Conservation (phyloP, 176 grass and related monocot genomes). For the Oropetium thomaeum region DNA sequence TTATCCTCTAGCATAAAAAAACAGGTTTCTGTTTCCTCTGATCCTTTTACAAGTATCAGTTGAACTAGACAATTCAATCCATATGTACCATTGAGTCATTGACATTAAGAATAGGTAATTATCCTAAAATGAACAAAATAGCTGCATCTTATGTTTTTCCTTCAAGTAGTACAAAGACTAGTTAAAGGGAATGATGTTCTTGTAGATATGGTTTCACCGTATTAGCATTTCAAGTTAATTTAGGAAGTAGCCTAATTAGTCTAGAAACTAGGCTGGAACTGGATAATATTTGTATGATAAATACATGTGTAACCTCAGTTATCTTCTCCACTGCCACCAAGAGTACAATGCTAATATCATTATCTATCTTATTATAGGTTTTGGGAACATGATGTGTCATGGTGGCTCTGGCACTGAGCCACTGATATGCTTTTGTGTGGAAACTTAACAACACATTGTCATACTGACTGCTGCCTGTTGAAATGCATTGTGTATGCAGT, state of each 20-base stretch:
- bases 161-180: not conserved
- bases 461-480: constrained; percentile 8
- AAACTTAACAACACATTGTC: not conserved
- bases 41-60: not conserved
- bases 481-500: not conserved
- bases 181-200: not conserved
- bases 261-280: not conserved
- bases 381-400: constrained; percentile 9
- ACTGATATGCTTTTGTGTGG: not conserved
- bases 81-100: not conserved
- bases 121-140: not conserved
- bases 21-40: not conserved
- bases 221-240: constrained; percentile 3
- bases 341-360: constrained; percentile 2
- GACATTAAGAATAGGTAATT: not conserved
- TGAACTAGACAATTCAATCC: not conserved
- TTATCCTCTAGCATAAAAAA: not conserved
- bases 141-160: not conserved
- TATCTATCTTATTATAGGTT: constrained; percentile 37
- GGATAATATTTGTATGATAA: not conserved
- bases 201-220: not conserved
- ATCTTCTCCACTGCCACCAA: not conserved
- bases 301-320: not conserved
- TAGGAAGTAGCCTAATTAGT: not conserved
- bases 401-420: no score